Base-by-base conservation (phyloP, 2,329 filamentous ascomycete genomes). In the Pyrenochaeta sp. region DNA sequence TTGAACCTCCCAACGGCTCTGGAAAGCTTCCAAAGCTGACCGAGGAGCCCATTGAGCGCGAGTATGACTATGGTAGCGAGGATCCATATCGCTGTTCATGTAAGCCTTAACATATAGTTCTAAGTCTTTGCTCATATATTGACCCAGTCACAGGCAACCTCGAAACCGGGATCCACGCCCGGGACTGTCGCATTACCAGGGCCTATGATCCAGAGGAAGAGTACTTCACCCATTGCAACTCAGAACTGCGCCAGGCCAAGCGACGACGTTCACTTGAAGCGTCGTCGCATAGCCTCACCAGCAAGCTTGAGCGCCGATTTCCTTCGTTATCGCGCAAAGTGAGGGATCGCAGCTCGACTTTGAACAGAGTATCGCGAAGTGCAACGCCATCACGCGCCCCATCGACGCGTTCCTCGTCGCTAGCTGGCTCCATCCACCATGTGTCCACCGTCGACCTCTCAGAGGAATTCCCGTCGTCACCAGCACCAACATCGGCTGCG, bases 11-110 rank as follows among this genome's bases (percentile, higher is more conserved):
- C 79, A 45, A 80, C 74, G 36, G 77, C 76, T 75, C 82, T 0
- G 77, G 79, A 60, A 89, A 89, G 72, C 77, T 96, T 50, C 88
- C 90, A 11, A 89, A 94, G 61, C 88, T 96, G 14, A 83, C 91
- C 62, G 92, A 96, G 69, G 91, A 96, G 62, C 85, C 88, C 2
- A 73, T 85, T 28, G 88, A 92, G 67, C 81, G 81, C 40, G 88
- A 88, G 15, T 82, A 85, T 19, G 79, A 80, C 39, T 76, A 78
- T 35, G 73, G 80, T 46, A 76, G 78, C 45, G 71, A 76, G 32
- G 67, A 78, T 34, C 69, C 79, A 19, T 77, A 58, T 39, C 51
- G 55, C 35, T 93, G 88, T 71, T 81, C 90, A 62, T 90, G 89
- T 92, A 84, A 73, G 87, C 84, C 28, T 44, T 20, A 17, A 19